Base-by-base conservation (phyloP, 345 rosid genomes). In the Toxicodendron radicans region DNA sequence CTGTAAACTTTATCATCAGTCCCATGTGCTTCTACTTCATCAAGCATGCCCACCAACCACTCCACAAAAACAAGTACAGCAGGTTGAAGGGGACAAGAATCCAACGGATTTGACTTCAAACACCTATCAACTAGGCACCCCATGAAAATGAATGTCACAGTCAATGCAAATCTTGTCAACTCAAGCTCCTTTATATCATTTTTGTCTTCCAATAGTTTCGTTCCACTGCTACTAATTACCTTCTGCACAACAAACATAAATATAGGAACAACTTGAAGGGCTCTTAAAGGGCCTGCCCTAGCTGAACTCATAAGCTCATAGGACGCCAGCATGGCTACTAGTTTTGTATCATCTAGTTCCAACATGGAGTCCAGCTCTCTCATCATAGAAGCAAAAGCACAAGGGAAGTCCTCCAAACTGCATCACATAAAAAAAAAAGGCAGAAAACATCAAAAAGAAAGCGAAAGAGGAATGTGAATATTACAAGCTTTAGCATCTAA, bases 1-100 rank as follows among this genome's bases (percentile, higher is more conserved):
- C 70, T 81, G 66, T n/a, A 72, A 63, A 85, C 73, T 83, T 83
- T 90, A 12, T 86, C 94, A 81, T 89, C 84, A 53, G 65, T 32
- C 24, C 66, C 84, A 62, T 71, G 72, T 69, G 43, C 66, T 68
- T 80, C 88, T 66, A 64, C 81, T 65, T 78, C 76, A 78, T 84
- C 90, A 74, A 90, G 80, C 56, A 79, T 67, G 49, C 60, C 61
- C 16, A 57, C 86, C 72, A 95, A 69, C 89, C 94, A 95, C 79
- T 95, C 99, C 63, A 83, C 82, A 75, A 91, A 93, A 33, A 89
- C 86, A 66, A 91, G 90, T 53, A 91, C 35, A 45, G 92, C 82
- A n/a, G 98, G 96, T 71, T 89, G 83, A 79, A 93, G 83, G 20
- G 91, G 87, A 79, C 89, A 87, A 35, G 81, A 79, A 41, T 80